Conservation (phyloP, 257 asterid species). For the Paulownia fortunei region DNA sequence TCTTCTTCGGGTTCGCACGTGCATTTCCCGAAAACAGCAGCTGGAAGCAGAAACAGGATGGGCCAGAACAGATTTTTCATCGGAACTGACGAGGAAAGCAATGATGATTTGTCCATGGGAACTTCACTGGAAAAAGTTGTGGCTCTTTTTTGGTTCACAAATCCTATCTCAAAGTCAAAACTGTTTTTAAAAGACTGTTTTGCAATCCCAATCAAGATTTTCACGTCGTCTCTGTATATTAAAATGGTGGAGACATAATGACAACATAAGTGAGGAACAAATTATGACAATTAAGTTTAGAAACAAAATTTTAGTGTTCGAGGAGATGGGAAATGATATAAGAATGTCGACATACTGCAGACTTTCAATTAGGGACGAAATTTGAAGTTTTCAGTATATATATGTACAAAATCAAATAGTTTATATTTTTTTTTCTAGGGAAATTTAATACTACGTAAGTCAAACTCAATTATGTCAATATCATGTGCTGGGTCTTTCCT, state of each 20-base stretch:
- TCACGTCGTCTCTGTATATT: neutral
- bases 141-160: neutral
- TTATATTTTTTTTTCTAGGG: neutral
- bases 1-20: constrained; percentile 45
- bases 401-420: neutral
- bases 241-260: neutral
- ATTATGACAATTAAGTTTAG: neutral
- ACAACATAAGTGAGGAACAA: neutral
- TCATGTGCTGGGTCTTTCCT: neutral
- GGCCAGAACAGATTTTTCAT: constrained; percentile 20
- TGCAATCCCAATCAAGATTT: neutral
- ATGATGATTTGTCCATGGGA: neutral
- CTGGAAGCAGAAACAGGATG: constrained; percentile 12
- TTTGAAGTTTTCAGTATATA: neutral
- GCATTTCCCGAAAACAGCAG: constrained; percentile 35
- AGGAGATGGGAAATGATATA: neutral
- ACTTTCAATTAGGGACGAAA: neutral
- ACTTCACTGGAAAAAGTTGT: neutral
- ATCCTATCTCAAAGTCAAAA: neutral
- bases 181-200: neutral
- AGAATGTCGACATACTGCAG: constrained; percentile 17
- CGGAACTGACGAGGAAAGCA: neutral
- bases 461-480: neutral
- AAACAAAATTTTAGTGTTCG: neutral
- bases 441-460: neutral